Base-by-base conservation (phyloP, 768 basidiomycete species). In the Sporobolomyces phaffii region DNA sequence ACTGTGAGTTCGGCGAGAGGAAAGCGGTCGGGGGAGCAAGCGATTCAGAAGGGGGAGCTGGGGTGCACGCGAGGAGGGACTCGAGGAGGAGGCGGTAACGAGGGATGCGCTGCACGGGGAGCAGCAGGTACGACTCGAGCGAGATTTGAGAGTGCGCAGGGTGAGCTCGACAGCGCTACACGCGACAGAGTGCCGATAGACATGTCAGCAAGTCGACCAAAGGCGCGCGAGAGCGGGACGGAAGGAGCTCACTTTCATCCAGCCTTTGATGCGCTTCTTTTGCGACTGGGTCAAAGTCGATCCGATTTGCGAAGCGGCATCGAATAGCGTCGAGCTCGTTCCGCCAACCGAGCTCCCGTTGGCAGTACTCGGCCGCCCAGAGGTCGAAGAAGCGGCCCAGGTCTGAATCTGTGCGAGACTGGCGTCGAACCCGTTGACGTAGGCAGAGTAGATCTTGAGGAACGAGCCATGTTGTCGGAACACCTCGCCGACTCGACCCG, bases 371-470 rank as follows among this genome's bases (percentile, higher is more conserved):
- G 57, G 58, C 3, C 52, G 41, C 4, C 26, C 49, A 6, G 38
- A 41, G 5, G 50, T 33, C 26, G 79, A 76, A 3, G 79, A 47
- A 36, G 60, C 52, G 17, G 66, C 82, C 96, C 96, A 99, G 57
- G 85, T 82, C 77, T 87, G 89, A 73, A 97, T 85, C 52, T 92
- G 86, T 68, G 89, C 85, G 15, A 93, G 84, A 3, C 91, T 89
- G 76, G 86, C 90, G 77, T 98, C 93, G 77, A 97, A 98, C 77
- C 94, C 93, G 78, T 98, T 97, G 82, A 94, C 94, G 77, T 97
- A 99, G 48, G 88, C 89, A 36, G 91, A 92, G 77, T 99, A 99
- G 88, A 98, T 97, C 80, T 82, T 90, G 90, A 99, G 91, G 81
- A 97, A 97, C 6, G 94, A 91, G 34, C 91, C 90, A 77, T 99